Conservation (phyloP, 257 asterid genomes). For the Knoxia roxburghii region DNA sequence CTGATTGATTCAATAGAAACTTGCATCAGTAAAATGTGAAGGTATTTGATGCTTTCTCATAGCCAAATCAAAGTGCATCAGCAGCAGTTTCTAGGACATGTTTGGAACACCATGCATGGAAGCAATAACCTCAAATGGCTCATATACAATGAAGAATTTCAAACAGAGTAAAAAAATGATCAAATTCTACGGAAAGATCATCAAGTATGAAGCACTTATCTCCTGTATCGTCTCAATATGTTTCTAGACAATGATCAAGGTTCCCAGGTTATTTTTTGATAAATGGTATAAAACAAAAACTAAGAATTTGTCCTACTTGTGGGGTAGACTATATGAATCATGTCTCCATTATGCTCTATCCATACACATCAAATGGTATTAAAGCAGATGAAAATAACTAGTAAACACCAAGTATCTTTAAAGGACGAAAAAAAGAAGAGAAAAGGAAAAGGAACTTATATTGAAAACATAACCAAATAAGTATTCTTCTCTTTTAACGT, state of each 20-base stretch:
- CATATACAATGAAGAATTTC: not conserved
- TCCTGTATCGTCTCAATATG: not conserved
- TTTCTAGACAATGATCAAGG: not conserved
- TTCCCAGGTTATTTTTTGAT: not conserved
- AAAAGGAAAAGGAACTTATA: not conserved
- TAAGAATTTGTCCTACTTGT: too few species aligned
- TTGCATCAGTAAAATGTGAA: too few species aligned
- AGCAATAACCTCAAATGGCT: not conserved
- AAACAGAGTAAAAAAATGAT: not conserved
- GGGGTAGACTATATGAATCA: too few species aligned
- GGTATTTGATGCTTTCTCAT: not conserved
- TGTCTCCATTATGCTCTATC: too few species aligned
- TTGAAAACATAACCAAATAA: conserved; percentile 4
- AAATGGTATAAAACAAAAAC: not conserved
- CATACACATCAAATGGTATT: not conserved
- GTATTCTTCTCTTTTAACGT: conserved; percentile 29
- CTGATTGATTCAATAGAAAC: not conserved
- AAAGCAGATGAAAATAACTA: not conserved
- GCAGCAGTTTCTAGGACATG: not conserved
- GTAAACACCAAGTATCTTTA: not conserved
- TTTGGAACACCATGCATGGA: not conserved
- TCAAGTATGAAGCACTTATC: conserved; percentile 2
- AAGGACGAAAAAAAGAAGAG: too few species aligned
- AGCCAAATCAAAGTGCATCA: not conserved
- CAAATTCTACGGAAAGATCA: not conserved